These are phyloP conservation scores for Penicillium dipodomyicola DNA, from an alignment of 495 filamentous ascomycete species.

Conservation along the genomic window DNA sequence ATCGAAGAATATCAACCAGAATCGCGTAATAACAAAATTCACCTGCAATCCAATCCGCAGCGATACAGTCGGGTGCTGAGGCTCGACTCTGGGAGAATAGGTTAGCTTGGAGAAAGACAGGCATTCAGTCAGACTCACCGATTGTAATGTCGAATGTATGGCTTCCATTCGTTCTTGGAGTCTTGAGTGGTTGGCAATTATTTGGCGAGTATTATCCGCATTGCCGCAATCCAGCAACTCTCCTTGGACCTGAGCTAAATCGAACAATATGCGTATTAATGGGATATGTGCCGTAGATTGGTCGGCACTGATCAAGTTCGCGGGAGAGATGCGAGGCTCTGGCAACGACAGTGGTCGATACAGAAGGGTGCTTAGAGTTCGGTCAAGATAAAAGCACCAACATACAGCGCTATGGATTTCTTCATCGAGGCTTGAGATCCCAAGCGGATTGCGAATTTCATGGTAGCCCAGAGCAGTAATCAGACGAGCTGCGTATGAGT, in stretches of 20 bases:
- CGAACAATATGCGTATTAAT: constrained; percentile 24
- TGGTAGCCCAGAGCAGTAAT: constrained; percentile 30
- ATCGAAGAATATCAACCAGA: constrained; percentile 33
- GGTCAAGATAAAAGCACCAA: constrained; percentile 35
- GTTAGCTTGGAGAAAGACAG: background rate
- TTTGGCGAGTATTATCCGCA: constrained; percentile 6
- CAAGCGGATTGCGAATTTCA: constrained; percentile 8
- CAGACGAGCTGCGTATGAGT: constrained; percentile 30
- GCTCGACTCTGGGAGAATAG: constrained; percentile 12
- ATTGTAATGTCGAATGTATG: constrained; percentile 22
- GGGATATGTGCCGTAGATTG: constrained; percentile 17
- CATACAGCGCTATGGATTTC: constrained; percentile 27
- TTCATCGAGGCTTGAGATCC: constrained; percentile 11
- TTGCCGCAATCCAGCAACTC: constrained; percentile 13
- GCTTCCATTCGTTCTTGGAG: constrained; percentile 23
- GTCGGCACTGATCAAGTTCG: constrained; percentile 13
- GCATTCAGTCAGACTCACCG: constrained; percentile 12
- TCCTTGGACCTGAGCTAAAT: constrained; percentile 30
- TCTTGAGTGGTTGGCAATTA: constrained; percentile 16
- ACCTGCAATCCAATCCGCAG: constrained; percentile 23
- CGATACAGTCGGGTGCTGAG: constrained; percentile 13
- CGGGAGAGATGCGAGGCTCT: constrained; percentile 17
- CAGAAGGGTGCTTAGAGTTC: constrained; percentile 30
- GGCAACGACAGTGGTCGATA: constrained; percentile 26
- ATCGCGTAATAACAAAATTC: constrained; percentile 34